Percentiles rank a stretch among this genome's conserved stretches.
Conservation (phyloP, 208 protist species). For the Trypanosoma brucei region DNA sequence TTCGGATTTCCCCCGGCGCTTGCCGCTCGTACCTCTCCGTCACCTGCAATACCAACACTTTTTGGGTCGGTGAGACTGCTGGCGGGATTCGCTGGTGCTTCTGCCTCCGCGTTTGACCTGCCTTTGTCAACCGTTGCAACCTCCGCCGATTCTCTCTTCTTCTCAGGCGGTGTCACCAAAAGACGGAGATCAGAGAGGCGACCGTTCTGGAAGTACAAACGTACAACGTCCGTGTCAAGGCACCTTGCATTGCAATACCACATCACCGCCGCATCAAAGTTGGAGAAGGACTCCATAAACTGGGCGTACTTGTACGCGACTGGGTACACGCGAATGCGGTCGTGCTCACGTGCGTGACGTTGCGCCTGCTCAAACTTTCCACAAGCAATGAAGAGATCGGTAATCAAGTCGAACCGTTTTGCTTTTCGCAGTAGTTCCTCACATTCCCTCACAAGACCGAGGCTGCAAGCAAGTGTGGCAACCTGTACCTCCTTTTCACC, state of each 20-base stretch:
- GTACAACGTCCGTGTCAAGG: constrained; percentile 87
- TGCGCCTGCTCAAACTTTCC: constrained; percentile 94
- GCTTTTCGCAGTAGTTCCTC: constrained; percentile 74
- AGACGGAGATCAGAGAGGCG: constrained; percentile 80
- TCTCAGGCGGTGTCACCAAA: constrained; percentile 54
- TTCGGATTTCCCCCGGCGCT: background rate
- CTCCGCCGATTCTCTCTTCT: background rate
- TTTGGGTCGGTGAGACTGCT: no score
- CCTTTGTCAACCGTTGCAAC: background rate
- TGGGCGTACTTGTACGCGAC: constrained; percentile 93
- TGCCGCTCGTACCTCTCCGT: background rate
- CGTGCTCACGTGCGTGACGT: constrained; percentile 80
- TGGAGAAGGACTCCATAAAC: constrained; percentile 92
- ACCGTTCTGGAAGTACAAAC: constrained; percentile 89
- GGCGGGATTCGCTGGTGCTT: no score
- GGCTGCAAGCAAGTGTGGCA: constrained; percentile 92
- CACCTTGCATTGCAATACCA: constrained; percentile 92
- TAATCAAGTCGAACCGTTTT: constrained; percentile 92
- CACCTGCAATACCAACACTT: background rate
- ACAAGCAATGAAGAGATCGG: constrained; percentile 88
- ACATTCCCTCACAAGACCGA: constrained; percentile 92
- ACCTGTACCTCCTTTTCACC: constrained; percentile 87
- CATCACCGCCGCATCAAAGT: constrained; percentile 87
- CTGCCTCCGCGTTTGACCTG: background rate
- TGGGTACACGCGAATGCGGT: constrained; percentile 90